Evolutionary conservation across 176 grass and related monocot species (phyloP), one percentile per base, ranked within the genome.

Genomic region (Elymus sibiricus): DNA sequence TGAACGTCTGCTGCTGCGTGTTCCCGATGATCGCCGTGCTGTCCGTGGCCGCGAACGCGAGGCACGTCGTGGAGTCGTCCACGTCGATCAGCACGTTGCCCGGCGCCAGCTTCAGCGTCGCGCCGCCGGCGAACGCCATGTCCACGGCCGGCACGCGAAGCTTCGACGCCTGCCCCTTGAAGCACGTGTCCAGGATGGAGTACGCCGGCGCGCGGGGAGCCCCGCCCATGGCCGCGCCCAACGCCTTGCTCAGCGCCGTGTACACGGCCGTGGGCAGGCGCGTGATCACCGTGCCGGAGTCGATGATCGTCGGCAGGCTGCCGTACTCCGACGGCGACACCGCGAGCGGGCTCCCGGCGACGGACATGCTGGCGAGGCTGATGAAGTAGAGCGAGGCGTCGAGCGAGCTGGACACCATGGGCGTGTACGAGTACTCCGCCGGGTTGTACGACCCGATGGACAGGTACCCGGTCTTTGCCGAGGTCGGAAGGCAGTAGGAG

Each of bases 1-100:
- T 91, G 73, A 97, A 97, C 31, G 92, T 86, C 87, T 94, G 95
- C 83, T 97, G 95, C 83, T 97, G 95, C 44, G 80, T 93, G 90
- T 97, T 97, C 28, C 92, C 95, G 79, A 97, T 73, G 91, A 97
- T 97, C 2, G 84, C 79, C 15, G 76, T 74, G 79, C 78, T 84
- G 27, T 85, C 62, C 0, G 95, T 61, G 32, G 90, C 68, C 3
- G 92, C 90, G 27, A 97, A 97, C n/a, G 95, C 92, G 21, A 97
- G 86, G 88, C 92, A 97, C 42, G 90, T 79, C 16, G 90, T 97
- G 61, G 90, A 78, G 74, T 80, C 69, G 67, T 97, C 92, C 1
- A 94, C 90, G 81, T 97, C 86, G 42, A 91, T 63, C 37, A 97
- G 59, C 35, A 94, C 90, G 35, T 97, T 94, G 32, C 26, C 9